phyloP scores from a whole-genome alignment of 2,329 filamentous ascomycete genomes.

The Gnomoniopsis sp. region DNA sequence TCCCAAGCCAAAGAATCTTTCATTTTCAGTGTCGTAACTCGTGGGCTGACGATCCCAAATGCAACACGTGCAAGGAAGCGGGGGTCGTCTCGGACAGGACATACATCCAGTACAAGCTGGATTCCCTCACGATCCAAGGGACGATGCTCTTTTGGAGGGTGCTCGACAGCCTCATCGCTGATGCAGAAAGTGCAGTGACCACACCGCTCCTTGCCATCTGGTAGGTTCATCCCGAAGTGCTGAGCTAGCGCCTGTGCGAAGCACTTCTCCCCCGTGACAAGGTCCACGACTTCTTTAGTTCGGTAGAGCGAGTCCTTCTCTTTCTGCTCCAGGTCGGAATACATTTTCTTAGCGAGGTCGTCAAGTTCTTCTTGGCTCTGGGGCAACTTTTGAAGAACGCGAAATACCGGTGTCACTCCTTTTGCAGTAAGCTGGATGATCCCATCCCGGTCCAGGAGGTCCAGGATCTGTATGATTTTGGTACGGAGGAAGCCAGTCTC shows the following conservation, averaged over 20 bases:
- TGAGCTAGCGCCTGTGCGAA: conserved; percentile 49
- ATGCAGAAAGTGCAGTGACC: conserved; percentile 53
- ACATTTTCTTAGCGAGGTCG: conserved; percentile 42
- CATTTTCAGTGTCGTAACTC: conserved; percentile 46
- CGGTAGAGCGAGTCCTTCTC: conserved; percentile 53
- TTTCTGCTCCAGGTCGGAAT: conserved; percentile 45
- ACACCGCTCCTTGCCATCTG: conserved; percentile 40
- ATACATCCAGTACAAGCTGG: conserved; percentile 37
- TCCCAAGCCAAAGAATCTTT: conserved; percentile 43
- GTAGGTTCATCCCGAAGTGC: conserved; percentile 55
- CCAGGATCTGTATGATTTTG: conserved; percentile 52
- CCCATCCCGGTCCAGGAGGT: conserved; percentile 47
- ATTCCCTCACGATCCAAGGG: conserved; percentile 38
- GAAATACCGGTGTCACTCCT: conserved; percentile 53
- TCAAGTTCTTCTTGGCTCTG: conserved; percentile 37
- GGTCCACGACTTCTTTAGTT: conserved; percentile 45
- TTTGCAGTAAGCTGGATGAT: conserved; percentile 48
- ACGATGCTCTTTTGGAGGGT: conserved; percentile 36
- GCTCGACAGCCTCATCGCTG: conserved; percentile 33
- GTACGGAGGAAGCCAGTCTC: conserved; percentile 33
- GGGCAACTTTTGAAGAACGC: conserved; percentile 46
- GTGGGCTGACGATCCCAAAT: conserved; percentile 59
- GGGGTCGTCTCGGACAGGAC: conserved; percentile 51
- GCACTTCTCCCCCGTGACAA: conserved; percentile 50
- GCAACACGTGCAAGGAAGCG: conserved; percentile 57